Base-by-base conservation (phyloP, 2,329 filamentous ascomycete genomes). In the Aspergillus costaricaensis region DNA sequence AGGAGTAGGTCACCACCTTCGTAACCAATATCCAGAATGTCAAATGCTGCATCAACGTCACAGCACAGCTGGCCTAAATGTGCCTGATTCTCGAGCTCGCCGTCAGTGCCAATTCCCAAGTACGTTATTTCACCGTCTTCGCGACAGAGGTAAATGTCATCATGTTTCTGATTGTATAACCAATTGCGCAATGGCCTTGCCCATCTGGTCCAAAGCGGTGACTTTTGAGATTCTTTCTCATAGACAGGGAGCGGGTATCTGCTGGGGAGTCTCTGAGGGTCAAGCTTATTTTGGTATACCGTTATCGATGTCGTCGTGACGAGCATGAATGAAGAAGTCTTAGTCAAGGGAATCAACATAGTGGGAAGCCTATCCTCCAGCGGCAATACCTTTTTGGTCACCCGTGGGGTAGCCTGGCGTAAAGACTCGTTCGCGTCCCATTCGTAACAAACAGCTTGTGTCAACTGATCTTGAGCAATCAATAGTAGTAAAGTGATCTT, bases 101-200 rank as follows among this genome's bases (percentile, higher is more conserved):
- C 75, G 52, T 80, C 74, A 32, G 82, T 82, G 47, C 85, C 84
- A 60, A 91, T 86, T 65, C 92, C 88, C 4, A 94, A 76, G 65
- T 89, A 91, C 57, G 88, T 85, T 9, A 97, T 83, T 52, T 88
- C 80, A 3, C 95, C 95, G 71, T 98, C 94, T 76, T 98, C 94
- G 57, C 93, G 87, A 10, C 90, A 91, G 15, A 99, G 80, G 70
- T 95, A 96, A 52, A 98, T 87, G 61, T 89, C 87, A 70, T 98
- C 95, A 38, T 88, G 86, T 17, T 80, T 82, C 57, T 84, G 79
- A 55, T 85, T 84, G 65, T 88, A 89, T 12, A 80, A 77, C 61
- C 83, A 83, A 23, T 87, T 83, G 7, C 94, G 87, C 61, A 86
- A 84, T 2, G 92, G 90, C 61, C 91, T 86, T 27, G 91, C 87